These are phyloP conservation scores for Xylaria multiplex DNA, from an alignment of 2,329 filamentous ascomycete genomes.

Conservation along the genomic window DNA sequence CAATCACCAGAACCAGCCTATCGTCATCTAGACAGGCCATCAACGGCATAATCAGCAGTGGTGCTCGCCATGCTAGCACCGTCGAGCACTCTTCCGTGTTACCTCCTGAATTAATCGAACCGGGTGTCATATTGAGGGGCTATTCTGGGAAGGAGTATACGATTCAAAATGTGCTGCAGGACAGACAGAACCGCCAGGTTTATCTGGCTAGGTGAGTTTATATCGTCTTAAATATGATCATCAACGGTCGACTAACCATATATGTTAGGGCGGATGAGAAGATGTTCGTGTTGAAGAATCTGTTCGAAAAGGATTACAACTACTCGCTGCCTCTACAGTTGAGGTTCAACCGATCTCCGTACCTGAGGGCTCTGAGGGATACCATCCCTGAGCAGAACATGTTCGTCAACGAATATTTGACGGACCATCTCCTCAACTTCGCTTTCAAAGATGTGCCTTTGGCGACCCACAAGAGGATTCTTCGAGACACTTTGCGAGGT, in stretches of 20 bases:
- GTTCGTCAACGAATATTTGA: constrained; percentile 58
- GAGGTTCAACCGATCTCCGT: constrained; percentile 48
- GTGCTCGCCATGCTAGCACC: constrained; percentile 44
- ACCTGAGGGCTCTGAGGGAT: constrained; percentile 54
- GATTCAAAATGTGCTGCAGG: constrained; percentile 50
- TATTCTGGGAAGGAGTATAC: constrained; percentile 49
- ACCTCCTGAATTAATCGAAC: constrained; percentile 41
- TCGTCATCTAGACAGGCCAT: constrained; percentile 42
- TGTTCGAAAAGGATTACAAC: constrained; percentile 50
- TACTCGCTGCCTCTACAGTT: constrained; percentile 49
- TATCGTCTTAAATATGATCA: background rate
- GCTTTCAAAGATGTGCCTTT: constrained; percentile 53
- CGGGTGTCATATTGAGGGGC: constrained; percentile 46
- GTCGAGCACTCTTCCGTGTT: constrained; percentile 39
- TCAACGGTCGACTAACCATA: constrained; percentile 9
- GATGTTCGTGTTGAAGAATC: constrained; percentile 50
- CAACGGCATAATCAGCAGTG: constrained; percentile 29
- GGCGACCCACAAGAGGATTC: constrained; percentile 53
- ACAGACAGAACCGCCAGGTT: constrained; percentile 50
- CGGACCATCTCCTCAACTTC: constrained; percentile 55
- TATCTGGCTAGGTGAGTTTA: constrained; percentile 49
- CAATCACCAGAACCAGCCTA: constrained; percentile 41
- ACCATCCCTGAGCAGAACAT: constrained; percentile 56
- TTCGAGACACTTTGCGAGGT: constrained; percentile 55
- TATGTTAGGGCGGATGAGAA: constrained; percentile 46